Base-by-base conservation (phyloP, 805 yeast species). In the Alloascoidea hylecoeti region DNA sequence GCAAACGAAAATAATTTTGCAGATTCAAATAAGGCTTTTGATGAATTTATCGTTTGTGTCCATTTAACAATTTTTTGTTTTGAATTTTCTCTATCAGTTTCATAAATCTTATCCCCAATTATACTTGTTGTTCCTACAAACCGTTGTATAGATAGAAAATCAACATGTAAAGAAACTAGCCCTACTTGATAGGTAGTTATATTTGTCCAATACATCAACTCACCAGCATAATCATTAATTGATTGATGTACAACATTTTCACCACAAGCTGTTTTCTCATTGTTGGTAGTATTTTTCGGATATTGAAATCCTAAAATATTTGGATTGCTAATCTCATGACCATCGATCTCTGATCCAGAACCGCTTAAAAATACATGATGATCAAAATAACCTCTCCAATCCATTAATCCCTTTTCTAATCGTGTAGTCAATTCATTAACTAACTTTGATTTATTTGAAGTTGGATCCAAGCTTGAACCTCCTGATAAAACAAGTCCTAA, bases 381-480 rank as follows among this genome's bases (percentile, higher is more conserved):
- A 39, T 61, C 63, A 42, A 58, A 58, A 42, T 59, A 57, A 6
- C 50, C 53, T 38, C 55, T 49, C 66, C 67, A 62, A 35, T 51
- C 51, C 35, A 46, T 44, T 32, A 58, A 51, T 1, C 62, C 61
- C 4, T 47, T 48, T 35, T 53, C 56, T 23, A 62, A 43, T 35
- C 55, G 50, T 14, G 44, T 41, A 15, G 53, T 48, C 32, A 58
- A 51, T 19, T 53, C 55, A 23, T 23, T 23, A 9, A 9, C 30
- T 9, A 23, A n/a, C n/a, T 23, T 23, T n/a, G 13, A n/a, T n/a
- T 23, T 9, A 23, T 23, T 23, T n/a, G n/a, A 9, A 9, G n/a
- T 23, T n/a, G n/a, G n/a, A n/a, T n/a, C n/a, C n/a, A n/a, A n/a
- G n/a, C n/a, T n/a, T n/a, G 30, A 9, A n/a, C 13, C n/a, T 23